Conservation (phyloP, 805 yeast species). For the Metschnikowia sp. region DNA sequence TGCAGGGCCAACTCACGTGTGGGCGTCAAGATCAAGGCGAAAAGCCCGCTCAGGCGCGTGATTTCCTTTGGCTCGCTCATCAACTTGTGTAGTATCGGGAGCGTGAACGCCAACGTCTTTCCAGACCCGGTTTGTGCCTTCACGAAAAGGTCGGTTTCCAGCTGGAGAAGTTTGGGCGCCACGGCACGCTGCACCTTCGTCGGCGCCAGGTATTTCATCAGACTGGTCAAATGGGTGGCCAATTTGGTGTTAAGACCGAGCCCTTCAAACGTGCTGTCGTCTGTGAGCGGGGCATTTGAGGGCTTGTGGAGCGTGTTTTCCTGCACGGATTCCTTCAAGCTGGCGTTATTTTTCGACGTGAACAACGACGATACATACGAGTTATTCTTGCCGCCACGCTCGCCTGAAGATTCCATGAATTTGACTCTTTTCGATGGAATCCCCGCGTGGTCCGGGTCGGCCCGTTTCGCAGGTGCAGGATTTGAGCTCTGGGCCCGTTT, state of each 20-base stretch:
- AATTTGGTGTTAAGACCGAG: slow-evolving; percentile 62
- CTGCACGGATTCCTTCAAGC: slow-evolving; percentile 53
- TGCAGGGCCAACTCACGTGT: slow-evolving; percentile 94
- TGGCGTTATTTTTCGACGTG: slow-evolving; percentile 36
- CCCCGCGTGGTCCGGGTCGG: slow-evolving; percentile 3
- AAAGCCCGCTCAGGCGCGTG: slow-evolving; percentile 72
- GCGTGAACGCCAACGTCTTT: slow-evolving; percentile 81
- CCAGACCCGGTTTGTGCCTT: slow-evolving; percentile 99
- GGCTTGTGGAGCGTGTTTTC: slow-evolving; percentile 45
- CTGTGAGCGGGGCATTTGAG: slow-evolving; percentile 84
- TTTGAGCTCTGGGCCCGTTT: background rate
- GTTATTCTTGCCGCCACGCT: slow-evolving; percentile 51
- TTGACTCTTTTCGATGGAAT: slow-evolving; percentile 13
- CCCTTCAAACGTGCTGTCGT: slow-evolving; percentile 65
- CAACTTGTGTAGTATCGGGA: slow-evolving; percentile 78
- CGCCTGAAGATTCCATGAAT: slow-evolving; percentile 48
- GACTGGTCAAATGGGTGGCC: slow-evolving; percentile 50
- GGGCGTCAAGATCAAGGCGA: slow-evolving; percentile 86
- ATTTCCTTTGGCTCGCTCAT: slow-evolving; percentile 48
- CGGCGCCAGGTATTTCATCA: slow-evolving; percentile 60
- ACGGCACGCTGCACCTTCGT: slow-evolving; percentile 85
- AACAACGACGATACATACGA: slow-evolving; percentile 85
- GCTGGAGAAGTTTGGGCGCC: slow-evolving; percentile 51
- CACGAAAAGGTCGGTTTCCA: slow-evolving; percentile 68
- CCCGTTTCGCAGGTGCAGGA: background rate